Evolutionary conservation across 441 rosid species (phyloP), one percentile per base, ranked within the genome.

Genomic region (Arabidopsis hybrid): DNA sequence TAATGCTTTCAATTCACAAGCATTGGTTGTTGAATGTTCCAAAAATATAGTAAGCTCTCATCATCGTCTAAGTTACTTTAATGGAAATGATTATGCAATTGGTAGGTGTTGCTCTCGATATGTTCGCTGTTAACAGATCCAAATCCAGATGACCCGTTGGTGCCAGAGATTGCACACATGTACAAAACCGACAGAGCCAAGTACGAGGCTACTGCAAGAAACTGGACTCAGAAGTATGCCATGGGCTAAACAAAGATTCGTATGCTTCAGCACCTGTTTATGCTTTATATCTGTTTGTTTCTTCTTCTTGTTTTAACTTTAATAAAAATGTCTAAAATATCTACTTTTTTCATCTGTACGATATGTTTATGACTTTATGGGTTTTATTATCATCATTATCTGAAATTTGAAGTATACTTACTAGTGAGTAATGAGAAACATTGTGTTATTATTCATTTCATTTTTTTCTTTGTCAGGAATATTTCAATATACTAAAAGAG

Each of bases 161-260:
- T 84, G 72, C 85, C 88, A 0, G 85, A 82, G 70, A 82, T 82
- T 63, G 88, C 88, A 32, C 88, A 84, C 80, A 84, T 84, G 88
- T 84, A 85, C 82, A 85, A 85, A 79, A 79, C 86, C 4, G 86
- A 85, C 70, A 52, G 85, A 70, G 79, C 77, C 82, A 85, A 85
- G 81, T 83, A 83, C 4, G 86, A 85, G 69, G 78, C 85, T 14
- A 85, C 85, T 4, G 82, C 86, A 6, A 69, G 88, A 66, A 85
- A 82, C 84, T 82, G 84, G 87, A 84, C 84, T 74, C 87, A 80
- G 81, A 84, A 84, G 82, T 84, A 84, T 46, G 87, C 87, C 2
- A 84, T 57, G 73, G 73, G 64, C 34, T 69, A 29, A 67, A 67
- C 71, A 66, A 43, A 46, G 18, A n/a, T n/a, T n/a, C 50, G 8